phyloP scores from a whole-genome alignment of 2,329 filamentous ascomycete genomes.

The Fusarium acutatum region DNA sequence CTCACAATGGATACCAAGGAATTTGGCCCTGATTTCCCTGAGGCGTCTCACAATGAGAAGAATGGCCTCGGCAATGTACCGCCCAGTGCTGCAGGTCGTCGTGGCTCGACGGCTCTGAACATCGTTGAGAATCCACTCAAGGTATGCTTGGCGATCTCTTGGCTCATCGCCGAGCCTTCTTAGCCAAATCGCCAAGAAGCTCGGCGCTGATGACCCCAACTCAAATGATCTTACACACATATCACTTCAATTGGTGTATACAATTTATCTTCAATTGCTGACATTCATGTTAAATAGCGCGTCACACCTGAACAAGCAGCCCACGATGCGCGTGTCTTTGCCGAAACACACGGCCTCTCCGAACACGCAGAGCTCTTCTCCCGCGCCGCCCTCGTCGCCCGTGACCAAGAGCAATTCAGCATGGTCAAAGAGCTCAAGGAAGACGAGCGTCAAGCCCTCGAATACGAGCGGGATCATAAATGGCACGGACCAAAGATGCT shows the following conservation, averaged over 20 bases:
- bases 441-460: slow-evolving; percentile 47
- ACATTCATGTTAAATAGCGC: slow-evolving; percentile 9
- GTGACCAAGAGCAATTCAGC: slow-evolving; percentile 41
- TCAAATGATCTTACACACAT: background rate
- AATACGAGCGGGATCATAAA: slow-evolving; percentile 64
- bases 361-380: slow-evolving; percentile 56
- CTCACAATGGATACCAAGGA: slow-evolving; percentile 15
- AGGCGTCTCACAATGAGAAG: slow-evolving; percentile 16
- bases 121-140: slow-evolving; percentile 21
- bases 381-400: slow-evolving; percentile 50
- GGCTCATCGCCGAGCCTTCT: background rate
- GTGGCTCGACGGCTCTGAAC: slow-evolving; percentile 17
- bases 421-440: slow-evolving; percentile 42
- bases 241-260: background rate
- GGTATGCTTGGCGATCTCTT: slow-evolving; percentile 24
- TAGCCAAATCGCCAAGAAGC: background rate
- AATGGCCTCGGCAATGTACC: background rate
- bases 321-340: slow-evolving; percentile 59
- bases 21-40: slow-evolving; percentile 4
- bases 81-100: background rate
- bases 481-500: slow-evolving; percentile 61
- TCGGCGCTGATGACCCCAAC: background rate
- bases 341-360: slow-evolving; percentile 56
- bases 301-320: slow-evolving; percentile 37
- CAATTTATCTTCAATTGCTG: background rate